Percentiles rank a stretch among this genome's conserved stretches.
These are phyloP conservation scores for Zoysia japonica DNA, from an alignment of 176 grass and related monocot genomes.

Conservation along the genomic window DNA sequence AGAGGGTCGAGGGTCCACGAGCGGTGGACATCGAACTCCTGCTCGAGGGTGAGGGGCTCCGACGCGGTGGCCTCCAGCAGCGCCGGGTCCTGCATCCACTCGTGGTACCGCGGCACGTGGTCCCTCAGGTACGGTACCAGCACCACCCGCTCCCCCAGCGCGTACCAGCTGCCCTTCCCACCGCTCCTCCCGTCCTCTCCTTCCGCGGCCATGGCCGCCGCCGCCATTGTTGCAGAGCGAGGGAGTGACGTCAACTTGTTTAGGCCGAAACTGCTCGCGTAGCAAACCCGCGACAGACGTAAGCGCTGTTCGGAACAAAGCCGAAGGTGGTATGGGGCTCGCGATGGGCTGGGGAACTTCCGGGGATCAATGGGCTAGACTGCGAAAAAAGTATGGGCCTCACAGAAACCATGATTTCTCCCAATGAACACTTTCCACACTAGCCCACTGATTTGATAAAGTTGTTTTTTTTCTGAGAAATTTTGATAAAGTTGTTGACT, in stretches of 20 bases:
- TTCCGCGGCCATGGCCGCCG: neutral
- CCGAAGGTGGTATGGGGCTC: neutral
- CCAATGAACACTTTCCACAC: neutral
- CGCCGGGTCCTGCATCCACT: slow-evolving; percentile 81
- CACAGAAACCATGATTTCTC: neutral
- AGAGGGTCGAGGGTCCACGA: slow-evolving; percentile 69
- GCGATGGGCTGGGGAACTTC: neutral
- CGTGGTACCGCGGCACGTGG: slow-evolving; percentile 79
- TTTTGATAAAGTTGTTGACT: neutral
- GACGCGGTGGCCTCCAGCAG: slow-evolving; percentile 83
- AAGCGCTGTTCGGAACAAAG: neutral
- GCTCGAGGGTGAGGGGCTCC: slow-evolving; percentile 69
- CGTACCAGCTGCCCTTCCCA: slow-evolving; percentile 39
- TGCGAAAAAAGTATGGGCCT: neutral
- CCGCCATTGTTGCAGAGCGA: slow-evolving; percentile 7
- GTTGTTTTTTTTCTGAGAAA: too few relatives aligned
- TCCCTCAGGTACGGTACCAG: slow-evolving; percentile 79
- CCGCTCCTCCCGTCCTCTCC: neutral
- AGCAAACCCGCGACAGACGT: neutral
- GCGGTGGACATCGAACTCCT: slow-evolving; percentile 80
- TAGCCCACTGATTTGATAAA: too few relatives aligned
- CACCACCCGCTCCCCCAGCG: slow-evolving; percentile 50
- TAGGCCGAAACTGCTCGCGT: neutral
- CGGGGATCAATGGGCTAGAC: neutral
- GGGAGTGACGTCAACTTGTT: neutral